Evolutionary conservation across 2,329 filamentous ascomycete species (phyloP).

Genomic region (Penicillium sp.): DNA sequence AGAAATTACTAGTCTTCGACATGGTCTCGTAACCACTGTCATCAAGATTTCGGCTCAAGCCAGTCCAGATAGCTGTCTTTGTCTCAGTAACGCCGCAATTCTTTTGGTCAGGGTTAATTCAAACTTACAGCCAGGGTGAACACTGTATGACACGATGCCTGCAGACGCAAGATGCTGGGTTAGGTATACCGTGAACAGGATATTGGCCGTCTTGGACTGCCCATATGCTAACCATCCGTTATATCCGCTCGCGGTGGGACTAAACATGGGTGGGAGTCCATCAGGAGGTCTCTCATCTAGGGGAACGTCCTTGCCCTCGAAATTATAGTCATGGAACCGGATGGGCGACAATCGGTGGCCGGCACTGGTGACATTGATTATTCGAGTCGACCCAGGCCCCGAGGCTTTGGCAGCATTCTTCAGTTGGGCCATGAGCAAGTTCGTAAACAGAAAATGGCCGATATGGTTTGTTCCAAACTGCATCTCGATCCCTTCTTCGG

Average conservation of each 20-base stretch:
- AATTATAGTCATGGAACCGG: constrained; percentile 31
- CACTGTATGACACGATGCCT: constrained; percentile 38
- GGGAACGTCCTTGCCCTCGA: constrained; percentile 14
- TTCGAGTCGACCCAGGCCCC: constrained; percentile 4
- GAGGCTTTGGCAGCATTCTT: constrained; percentile 15
- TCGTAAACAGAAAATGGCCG: constrained; percentile 37
- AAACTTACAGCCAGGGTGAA: constrained; percentile 41
- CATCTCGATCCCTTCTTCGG: constrained; percentile 33
- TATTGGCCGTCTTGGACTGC: constrained; percentile 54
- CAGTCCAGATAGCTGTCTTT: constrained; percentile 26
- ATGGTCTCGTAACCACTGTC: constrained; percentile 21
- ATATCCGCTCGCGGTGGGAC: constrained; percentile 24
- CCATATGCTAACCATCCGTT: constrained; percentile 45
- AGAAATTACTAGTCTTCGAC: constrained; percentile 27
- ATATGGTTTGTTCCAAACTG: constrained; percentile 39
- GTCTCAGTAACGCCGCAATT: constrained; percentile 3
- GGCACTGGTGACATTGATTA: constrained; percentile 18
- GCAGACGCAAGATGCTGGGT: constrained; percentile 25
- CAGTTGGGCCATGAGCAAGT: constrained; percentile 29
- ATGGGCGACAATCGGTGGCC: constrained; percentile 30
- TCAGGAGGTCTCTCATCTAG: constrained; percentile 10
- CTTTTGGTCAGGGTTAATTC: neutral
- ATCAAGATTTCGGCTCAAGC: constrained; percentile 18
- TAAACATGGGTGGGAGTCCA: constrained; percentile 13
- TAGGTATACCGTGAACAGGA: constrained; percentile 44